Evolutionary conservation across 1,139 yeast species (phyloP).

Genomic region (Suhomyces terraborum): DNA sequence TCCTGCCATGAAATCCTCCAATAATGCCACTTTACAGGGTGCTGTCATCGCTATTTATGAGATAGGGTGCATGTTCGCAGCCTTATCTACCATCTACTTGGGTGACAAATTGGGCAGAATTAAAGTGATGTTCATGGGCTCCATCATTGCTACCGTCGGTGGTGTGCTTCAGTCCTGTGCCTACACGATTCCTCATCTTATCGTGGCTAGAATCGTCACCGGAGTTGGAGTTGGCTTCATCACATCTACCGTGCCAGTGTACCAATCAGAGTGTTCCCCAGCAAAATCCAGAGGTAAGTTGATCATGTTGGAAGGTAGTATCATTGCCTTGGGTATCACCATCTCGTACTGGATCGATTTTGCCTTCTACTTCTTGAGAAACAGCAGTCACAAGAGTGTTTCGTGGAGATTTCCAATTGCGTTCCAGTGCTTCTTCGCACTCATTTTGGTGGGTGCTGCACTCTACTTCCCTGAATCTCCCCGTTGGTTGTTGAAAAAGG

Average conservation of each 20-base stretch:
- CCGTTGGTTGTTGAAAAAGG: slow-evolving; percentile 30
- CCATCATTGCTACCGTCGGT: slow-evolving; percentile 37
- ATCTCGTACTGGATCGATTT: slow-evolving; percentile 42
- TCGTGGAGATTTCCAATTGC: slow-evolving; percentile 53
- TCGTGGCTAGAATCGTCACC: slow-evolving; percentile 44
- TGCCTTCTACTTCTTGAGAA: slow-evolving; percentile 40
- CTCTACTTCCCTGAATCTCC: slow-evolving; percentile 27
- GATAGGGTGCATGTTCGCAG: slow-evolving; percentile 39
- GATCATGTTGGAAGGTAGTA: slow-evolving; percentile 39
- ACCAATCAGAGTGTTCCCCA: slow-evolving; percentile 41
- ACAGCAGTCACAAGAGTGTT: slow-evolving; percentile 13
- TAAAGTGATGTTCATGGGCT: slow-evolving; percentile 34
- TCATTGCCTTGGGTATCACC: slow-evolving; percentile 28
- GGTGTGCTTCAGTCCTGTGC: slow-evolving; percentile 40
- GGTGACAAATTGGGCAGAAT: slow-evolving; percentile 41
- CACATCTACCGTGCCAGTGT: slow-evolving; percentile 43
- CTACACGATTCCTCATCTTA: slow-evolving; percentile 34
- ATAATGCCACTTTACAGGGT: slow-evolving; percentile 40
- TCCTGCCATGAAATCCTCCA: slow-evolving; percentile 34
- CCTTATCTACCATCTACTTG: slow-evolving; percentile 36
- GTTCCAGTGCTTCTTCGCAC: slow-evolving; percentile 43
- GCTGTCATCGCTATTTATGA: slow-evolving; percentile 42
- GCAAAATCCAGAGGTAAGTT: slow-evolving; percentile 38
- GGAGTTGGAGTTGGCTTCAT: slow-evolving; percentile 44
- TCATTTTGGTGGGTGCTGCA: slow-evolving; percentile 20